Conservation (phyloP, 345 rosid genomes). For the Lumnitzera littorea region DNA sequence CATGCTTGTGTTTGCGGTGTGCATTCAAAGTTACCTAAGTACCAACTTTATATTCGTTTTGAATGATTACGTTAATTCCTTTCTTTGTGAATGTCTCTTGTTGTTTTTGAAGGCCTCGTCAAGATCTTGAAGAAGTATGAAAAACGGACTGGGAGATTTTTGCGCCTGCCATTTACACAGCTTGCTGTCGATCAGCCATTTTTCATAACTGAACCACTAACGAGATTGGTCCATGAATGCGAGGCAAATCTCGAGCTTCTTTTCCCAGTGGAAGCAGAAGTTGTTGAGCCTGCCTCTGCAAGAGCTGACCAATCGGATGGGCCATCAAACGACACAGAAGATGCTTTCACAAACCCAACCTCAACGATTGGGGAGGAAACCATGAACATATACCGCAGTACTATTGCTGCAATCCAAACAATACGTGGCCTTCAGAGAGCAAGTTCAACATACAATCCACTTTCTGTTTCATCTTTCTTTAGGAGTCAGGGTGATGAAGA, state of each 20-base stretch:
- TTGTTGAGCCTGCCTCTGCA: conserved; percentile 42
- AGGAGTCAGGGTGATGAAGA: conserved; percentile 51
- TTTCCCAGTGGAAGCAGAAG: conserved; percentile 80
- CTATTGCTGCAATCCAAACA: conserved; percentile 92
- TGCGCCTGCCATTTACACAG: conserved; percentile 67
- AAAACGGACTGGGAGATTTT: conserved; percentile 68
- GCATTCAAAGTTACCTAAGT: no score
- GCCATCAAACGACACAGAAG: conserved; percentile 16
- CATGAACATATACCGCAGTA: conserved; percentile 68
- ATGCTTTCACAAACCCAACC: conserved; percentile 30
- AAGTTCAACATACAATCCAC: conserved; percentile 77
- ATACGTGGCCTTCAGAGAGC: conserved; percentile 76
- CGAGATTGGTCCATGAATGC: conserved; percentile 66
- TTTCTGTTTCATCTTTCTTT: conserved; percentile 56
- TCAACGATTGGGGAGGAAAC: conserved; percentile 52
- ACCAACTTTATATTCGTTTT: no score
- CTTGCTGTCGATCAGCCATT: conserved; percentile 73
- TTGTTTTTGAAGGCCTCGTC: conserved; percentile 43
- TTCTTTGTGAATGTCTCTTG: no score
- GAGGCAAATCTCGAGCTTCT: conserved; percentile 51
- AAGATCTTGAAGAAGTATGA: conserved; percentile 81
- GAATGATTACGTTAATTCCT: no score
- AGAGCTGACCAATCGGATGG: conserved; percentile 10
- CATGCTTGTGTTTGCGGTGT: no score
- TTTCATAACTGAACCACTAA: conserved; percentile 63